Evolutionary conservation across 2,329 filamentous ascomycete genomes (phyloP), one percentile per base, ranked within the genome.

Genomic region (Pseudogymnoascus sp.): DNA sequence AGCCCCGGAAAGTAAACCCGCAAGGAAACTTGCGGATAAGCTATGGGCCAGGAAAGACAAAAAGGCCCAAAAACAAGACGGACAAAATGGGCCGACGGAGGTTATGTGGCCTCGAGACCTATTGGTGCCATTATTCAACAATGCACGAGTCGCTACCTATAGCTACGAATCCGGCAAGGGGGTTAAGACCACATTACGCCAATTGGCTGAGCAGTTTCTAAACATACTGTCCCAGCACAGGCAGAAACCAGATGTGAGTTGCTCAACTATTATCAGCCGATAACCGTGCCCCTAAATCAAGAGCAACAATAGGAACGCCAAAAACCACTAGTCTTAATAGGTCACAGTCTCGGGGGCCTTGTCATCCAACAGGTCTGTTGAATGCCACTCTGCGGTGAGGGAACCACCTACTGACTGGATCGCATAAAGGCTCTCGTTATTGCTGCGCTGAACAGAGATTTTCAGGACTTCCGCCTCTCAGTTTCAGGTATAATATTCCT

Each of bases 71-170:
- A 56, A 63, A 33, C 23, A 53, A 53, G 60, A 33, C 19, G 6
- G 33, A 21, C 37, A 65, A 40, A 63, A 62, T 60, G 38, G 50
- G 21, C 19, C 38, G 6, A 15, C n/a, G 23, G 63, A 62, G 50
- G 17, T 62, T 26, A 67, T 68, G 64, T 68, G 64, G 65, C 26
- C 63, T 23, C 60, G 64, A 38, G 65, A 68, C 40, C 44, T 64
- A 31, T 61, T 66, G 9, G 65, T 66, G 23, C 66, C 65, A 15
- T 29, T 29, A 31, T 67, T 67, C 33, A 42, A 56, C 40, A 53
- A 67, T 60, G 65, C 62, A 17, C 62, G 66, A 29, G 63, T 67
- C 21, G 65, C 65, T 7, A 66, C 65, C 1, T 67, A 67, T 62
- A 67, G 65, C 40, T 68, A 68, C 56, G 62, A 68, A 59, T 68